phyloP scores from a whole-genome alignment of 2,329 filamentous ascomycete genomes.

The Fusarium bactridioides region DNA sequence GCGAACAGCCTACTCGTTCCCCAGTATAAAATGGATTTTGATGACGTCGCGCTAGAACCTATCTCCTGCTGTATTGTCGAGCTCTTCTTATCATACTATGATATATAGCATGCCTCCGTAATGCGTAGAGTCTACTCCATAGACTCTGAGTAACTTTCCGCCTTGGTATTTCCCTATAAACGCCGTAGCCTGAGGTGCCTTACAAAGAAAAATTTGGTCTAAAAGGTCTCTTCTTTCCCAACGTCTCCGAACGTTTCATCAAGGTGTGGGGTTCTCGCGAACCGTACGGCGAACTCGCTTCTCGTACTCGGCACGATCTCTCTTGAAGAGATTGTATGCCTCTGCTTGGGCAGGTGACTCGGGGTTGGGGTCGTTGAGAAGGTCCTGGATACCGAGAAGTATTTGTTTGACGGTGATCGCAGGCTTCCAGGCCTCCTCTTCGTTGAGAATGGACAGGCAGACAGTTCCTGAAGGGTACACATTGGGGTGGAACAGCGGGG shows the following conservation, averaged over 20 bases:
- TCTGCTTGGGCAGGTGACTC: slow-evolving; percentile 97
- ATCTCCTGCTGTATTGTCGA: slow-evolving; percentile 2
- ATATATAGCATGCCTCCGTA: slow-evolving; percentile 2
- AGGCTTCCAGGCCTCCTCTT: slow-evolving; percentile 98
- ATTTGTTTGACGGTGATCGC: slow-evolving; percentile 99
- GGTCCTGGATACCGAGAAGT: slow-evolving; percentile 91
- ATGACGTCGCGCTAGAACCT: background rate
- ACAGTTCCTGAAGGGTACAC: slow-evolving; percentile 98
- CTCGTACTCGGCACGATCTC: slow-evolving; percentile 87
- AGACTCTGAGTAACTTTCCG: slow-evolving; percentile 33
- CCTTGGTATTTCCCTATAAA: slow-evolving; percentile 45
- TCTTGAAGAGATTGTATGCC: slow-evolving; percentile 96
- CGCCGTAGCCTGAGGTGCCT: slow-evolving; percentile 41
- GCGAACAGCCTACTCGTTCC: background rate
- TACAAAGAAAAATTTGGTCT: slow-evolving; percentile 27
- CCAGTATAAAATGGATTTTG: background rate
- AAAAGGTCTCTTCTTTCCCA: slow-evolving; percentile 13
- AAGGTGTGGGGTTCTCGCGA: slow-evolving; percentile 85
- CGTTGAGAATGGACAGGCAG: slow-evolving; percentile 95
- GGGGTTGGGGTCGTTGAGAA: slow-evolving; percentile 95
- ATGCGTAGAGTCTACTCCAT: background rate
- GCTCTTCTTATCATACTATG: slow-evolving; percentile 27
- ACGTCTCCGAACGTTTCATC: background rate
- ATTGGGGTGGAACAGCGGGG: slow-evolving; percentile 96
- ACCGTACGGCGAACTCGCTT: slow-evolving; percentile 87